Conservation (phyloP, 2,329 filamentous ascomycete species). For the Thielaviopsis musarum region DNA sequence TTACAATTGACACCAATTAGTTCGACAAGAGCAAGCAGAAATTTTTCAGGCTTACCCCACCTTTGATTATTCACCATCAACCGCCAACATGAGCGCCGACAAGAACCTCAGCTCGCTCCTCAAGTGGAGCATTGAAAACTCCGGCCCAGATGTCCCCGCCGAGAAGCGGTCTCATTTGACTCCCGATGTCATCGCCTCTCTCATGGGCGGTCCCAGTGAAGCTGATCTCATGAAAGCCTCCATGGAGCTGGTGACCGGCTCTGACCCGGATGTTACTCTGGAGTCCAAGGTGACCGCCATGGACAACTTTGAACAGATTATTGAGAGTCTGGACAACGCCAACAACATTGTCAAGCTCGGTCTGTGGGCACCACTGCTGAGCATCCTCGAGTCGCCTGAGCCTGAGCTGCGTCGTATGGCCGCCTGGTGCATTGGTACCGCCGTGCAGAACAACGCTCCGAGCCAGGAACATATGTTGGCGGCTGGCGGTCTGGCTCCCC, state of each 20-base stretch:
- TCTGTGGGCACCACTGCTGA: constrained; percentile 68
- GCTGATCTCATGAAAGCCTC: constrained; percentile 80
- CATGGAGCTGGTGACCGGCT: constrained; percentile 57
- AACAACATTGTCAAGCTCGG: constrained; percentile 72
- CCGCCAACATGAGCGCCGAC: constrained; percentile 20
- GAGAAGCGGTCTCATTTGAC: constrained; percentile 34
- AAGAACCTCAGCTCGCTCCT: constrained; percentile 56
- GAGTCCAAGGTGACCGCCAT: constrained; percentile 71
- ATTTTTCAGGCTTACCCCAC: constrained; percentile 6
- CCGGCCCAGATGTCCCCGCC: constrained; percentile 19
- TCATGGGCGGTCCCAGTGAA: constrained; percentile 76
- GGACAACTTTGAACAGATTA: constrained; percentile 87
- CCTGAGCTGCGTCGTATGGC: constrained; percentile 64
- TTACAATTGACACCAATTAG: neutral
- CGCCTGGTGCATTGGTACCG: constrained; percentile 87
- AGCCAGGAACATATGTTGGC: constrained; percentile 56
- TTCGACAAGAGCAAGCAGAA: neutral
- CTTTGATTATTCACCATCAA: neutral
- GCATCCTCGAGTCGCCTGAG: constrained; percentile 50
- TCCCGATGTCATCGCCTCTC: constrained; percentile 51
- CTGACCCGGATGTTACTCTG: constrained; percentile 44
- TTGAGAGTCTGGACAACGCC: constrained; percentile 88
- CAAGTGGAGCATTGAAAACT: constrained; percentile 53
- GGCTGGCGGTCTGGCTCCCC: constrained; percentile 48
- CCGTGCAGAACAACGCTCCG: constrained; percentile 87